A percentile compares a stretch with the other conserved stretches of the same genome.
Conservation (phyloP, 2,329 filamentous ascomycete genomes). For the Paraconiothyrium sp. region DNA sequence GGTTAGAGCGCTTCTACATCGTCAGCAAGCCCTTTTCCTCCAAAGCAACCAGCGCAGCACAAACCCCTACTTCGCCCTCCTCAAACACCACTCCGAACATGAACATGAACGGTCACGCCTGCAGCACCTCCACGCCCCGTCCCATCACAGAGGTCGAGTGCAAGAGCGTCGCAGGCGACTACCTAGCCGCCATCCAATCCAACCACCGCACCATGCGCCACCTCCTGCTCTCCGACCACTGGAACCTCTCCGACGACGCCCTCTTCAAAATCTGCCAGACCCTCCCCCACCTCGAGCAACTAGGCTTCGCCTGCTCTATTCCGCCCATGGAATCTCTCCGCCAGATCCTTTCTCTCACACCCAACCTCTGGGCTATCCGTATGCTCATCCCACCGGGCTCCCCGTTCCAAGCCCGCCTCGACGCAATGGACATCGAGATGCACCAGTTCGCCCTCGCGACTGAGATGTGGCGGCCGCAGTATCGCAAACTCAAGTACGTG, state of each 20-base stretch:
- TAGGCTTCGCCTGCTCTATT: slow-evolving; percentile 66
- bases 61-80: slow-evolving; percentile 42
- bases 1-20: slow-evolving; percentile 63
- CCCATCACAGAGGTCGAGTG: slow-evolving; percentile 37
- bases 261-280: slow-evolving; percentile 62
- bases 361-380: slow-evolving; percentile 53
- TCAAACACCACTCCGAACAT: slow-evolving; percentile 30
- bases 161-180: slow-evolving; percentile 54
- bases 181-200: slow-evolving; percentile 61
- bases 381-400: slow-evolving; percentile 46
- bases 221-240: slow-evolving; percentile 65
- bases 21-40: slow-evolving; percentile 50
- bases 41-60: slow-evolving; percentile 37
- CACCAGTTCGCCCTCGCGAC: slow-evolving; percentile 44
- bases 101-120: slow-evolving; percentile 28
- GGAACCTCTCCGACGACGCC: slow-evolving; percentile 60
- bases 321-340: slow-evolving; percentile 53
- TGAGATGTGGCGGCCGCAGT: slow-evolving; percentile 48
- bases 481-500: slow-evolving; percentile 48
- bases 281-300: slow-evolving; percentile 67
- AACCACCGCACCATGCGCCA: slow-evolving; percentile 63
- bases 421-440: slow-evolving; percentile 40
- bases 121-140: slow-evolving; percentile 25
- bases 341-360: slow-evolving; percentile 47
- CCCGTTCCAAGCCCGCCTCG: slow-evolving; percentile 37